Base-by-base conservation (phyloP, 371 early-diverging fungal genomes). In the Saksenaea oblongispora region DNA sequence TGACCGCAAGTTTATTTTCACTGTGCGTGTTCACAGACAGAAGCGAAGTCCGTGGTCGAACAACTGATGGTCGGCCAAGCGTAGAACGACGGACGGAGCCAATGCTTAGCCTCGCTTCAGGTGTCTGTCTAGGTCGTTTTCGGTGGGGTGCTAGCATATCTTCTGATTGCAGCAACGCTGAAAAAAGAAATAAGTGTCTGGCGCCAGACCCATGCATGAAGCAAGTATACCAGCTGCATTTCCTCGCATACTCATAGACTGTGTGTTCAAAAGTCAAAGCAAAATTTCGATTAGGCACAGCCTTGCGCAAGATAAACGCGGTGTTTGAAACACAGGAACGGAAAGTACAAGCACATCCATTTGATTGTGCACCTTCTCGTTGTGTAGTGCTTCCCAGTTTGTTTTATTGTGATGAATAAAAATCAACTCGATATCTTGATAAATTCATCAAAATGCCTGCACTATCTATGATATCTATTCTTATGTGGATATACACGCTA, bases 21-120 rank as follows among this genome's bases (percentile, higher is more conserved):
- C 51, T 22, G 22, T 47, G 51, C 3, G 22, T 47, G 11, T 7
- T 47, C 3, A 22, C 18, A 10, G 51, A 47, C 7, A 47, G 9
- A 47, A 47, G 3, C 8, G 51, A 47, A 10, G 51, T 47, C 3
- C 51, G 51, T 22, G 51, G 51, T 47, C 51, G n/a, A 18, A 47
- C 11, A 18, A 47, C 51, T 1, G 51, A 47, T 18, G 51, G 10
- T 47, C 51, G 51, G 11, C 51, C 22, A 18, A 47, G 24, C 5
- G 51, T 47, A 22, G 51, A 47, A 47, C 51, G 51, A 2, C 51
- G 51, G n/a, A 47, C n/a, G 51, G 51, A 47, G 22, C 51, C 22
- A 11, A 47, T 47, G 24, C 51, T 47, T 22, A 47, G 22, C 22
- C 51, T 47, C 51, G 51, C 11, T 47, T 47, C 51, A 5, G 51